Conservation (phyloP, 2,329 filamentous ascomycete species). For the Fusarium aywerte region DNA sequence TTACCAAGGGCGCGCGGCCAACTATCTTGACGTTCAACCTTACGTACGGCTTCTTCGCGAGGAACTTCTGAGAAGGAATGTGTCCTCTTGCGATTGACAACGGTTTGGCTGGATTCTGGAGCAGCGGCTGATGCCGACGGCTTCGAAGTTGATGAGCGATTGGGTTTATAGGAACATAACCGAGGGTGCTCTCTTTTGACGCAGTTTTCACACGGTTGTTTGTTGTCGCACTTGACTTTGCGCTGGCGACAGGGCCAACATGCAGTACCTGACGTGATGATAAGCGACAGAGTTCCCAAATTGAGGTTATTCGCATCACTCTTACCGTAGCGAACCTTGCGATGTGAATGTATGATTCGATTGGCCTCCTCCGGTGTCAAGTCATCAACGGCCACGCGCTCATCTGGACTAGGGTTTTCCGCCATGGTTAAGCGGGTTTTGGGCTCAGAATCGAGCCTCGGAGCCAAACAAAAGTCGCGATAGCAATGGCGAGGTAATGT, state of each 20-base stretch:
- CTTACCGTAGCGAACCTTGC: conserved; percentile 75
- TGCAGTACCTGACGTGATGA: conserved; percentile 61
- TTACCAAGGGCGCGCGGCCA: conserved; percentile 58
- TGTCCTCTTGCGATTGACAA: conserved; percentile 49
- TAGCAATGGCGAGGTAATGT: conserved; percentile 38
- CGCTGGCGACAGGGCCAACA: conserved; percentile 75
- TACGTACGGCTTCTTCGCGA: conserved; percentile 47
- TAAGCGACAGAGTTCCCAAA: conserved; percentile 17
- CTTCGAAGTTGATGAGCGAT: conserved; percentile 57
- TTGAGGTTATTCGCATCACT: conserved; percentile 34
- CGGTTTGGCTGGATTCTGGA: conserved; percentile 41
- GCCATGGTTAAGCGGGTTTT: conserved; percentile 54
- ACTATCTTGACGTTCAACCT: conserved; percentile 54
- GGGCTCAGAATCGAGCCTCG: conserved; percentile 36
- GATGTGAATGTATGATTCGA: conserved; percentile 75
- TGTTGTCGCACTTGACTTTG: conserved; percentile 77
- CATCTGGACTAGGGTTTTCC: conserved; percentile 57
- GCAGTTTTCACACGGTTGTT: conserved; percentile 75
- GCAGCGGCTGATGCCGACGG: conserved; percentile 46
- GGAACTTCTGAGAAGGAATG: conserved; percentile 49
- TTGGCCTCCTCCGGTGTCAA: conserved; percentile 73
- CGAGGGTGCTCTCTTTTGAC: conserved; percentile 72
- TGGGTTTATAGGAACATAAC: conserved; percentile 75
- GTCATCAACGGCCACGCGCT: conserved; percentile 62
- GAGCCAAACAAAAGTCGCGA: conserved; percentile 44